Evolutionary conservation across 208 protist species (phyloP), one percentile per base, ranked within the genome.

Genomic region (Vickermania spadyakhi): DNA sequence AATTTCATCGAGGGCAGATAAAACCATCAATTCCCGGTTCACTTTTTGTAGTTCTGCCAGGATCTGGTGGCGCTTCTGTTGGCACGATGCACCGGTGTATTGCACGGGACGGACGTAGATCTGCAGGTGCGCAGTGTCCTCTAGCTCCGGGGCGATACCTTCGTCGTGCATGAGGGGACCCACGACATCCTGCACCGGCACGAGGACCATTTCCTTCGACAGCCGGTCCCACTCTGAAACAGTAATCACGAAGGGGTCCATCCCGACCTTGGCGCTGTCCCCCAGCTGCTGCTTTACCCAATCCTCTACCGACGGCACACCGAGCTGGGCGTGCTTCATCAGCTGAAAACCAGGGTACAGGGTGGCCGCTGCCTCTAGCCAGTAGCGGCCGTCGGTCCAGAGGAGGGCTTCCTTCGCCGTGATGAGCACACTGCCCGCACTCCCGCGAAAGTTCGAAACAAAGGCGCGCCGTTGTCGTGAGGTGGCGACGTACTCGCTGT

Each of bases 371-470:
- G 96, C 97, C 56, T 97, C 95, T 23, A 97, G 42, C 74, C 88
- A 98, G 78, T 99, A 99, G 27, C 98, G 92, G 2, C 96, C 97
- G 66, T 99, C 98, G 1, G 97, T 98, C 96, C 95, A 99, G 14
- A 98, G 60, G 28, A 97, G 75, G 3, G 93, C 90, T 29, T 84
- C 65, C 2, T 85, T 69, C 65, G 75, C 56, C 21, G 83, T 90
- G 52, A 96, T 75, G 26, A 94, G 53, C 29, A 77, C 81, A 14
- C 79, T 96, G 29, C 97, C 98, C 1, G 97, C 81, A 26, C 91
- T 98, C 56, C 98, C 98, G 28, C 68, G 77, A 73, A 99, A 99
- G 62, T 95, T 87, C 31, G 91, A 94, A 55, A 99, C 62, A 62
- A 94, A 98, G 1, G 84, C 87, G 36, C 92, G 83, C 22, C 94